Evolutionary conservation across 2,329 filamentous ascomycete genomes (phyloP).

Genomic region (Lasiodiplodia sp.): DNA sequence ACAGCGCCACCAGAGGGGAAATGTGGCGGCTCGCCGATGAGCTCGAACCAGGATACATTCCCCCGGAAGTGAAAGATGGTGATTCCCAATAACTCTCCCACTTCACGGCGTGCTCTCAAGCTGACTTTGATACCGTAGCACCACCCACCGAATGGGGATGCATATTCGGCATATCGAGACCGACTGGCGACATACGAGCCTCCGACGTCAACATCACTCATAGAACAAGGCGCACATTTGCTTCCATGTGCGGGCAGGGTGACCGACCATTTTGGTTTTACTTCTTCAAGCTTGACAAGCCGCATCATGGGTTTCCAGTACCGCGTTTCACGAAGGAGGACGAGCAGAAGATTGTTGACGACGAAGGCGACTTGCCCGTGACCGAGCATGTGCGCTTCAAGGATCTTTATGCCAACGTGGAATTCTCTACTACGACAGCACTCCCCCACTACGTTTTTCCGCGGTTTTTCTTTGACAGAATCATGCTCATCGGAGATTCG

Average conservation of each 20-base stretch:
- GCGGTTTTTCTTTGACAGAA: conserved; percentile 49
- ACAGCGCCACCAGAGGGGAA: conserved; percentile 3
- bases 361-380: conserved; percentile 39
- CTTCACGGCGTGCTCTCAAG: not conserved
- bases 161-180: conserved; percentile 16
- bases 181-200: not conserved
- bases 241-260: conserved; percentile 34
- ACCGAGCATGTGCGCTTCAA: conserved; percentile 41
- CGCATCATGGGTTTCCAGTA: conserved; percentile 34
- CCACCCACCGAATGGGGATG: not conserved
- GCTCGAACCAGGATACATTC: conserved; percentile 3
- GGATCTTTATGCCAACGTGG: conserved; percentile 43
- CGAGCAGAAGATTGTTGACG: conserved; percentile 37
- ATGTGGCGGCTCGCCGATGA: conserved; percentile 32
- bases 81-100: not conserved
- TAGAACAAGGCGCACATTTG: conserved; percentile 30
- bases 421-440: conserved; percentile 36
- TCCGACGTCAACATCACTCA: conserved; percentile 22
- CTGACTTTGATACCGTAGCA: not conserved
- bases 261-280: conserved; percentile 37
- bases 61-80: not conserved
- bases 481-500: conserved; percentile 51
- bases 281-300: conserved; percentile 38
- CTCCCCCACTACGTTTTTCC: conserved; percentile 49
- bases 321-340: conserved; percentile 44